Evolutionary conservation across 2,329 filamentous ascomycete species (phyloP), one percentile per base, ranked within the genome.

Genomic region (Dryadomyces quercus-mongolicae): DNA sequence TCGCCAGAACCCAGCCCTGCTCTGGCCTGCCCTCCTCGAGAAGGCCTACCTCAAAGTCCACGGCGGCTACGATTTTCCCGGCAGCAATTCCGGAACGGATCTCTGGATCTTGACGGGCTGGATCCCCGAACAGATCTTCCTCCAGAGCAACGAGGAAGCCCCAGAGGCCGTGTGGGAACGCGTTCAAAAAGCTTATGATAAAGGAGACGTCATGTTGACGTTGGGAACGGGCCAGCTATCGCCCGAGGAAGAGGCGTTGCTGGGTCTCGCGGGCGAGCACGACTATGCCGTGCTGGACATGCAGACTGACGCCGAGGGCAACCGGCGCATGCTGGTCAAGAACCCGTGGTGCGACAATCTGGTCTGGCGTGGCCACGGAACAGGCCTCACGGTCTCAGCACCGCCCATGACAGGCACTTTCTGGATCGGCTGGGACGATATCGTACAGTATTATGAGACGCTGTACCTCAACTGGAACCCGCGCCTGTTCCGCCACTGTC

Each of bases 391-490:
- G 9, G 31, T 40, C n/a, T 46, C 46, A 5, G 13, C 53, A 12
- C 9, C 48, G 20, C 62, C 69, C 20, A 67, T 70, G 31, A 84
- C 85, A 0, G 89, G 90, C n/a, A 88, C 86, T 1, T 94, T 95
- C 64, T 97, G 93, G 92, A 94, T 97, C 70, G 82, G 85, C 22
- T 81, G 93, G 31, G 87, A 95, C 61, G 87, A 90, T 59, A 82
- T 96, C 4, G 79, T 88, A 40, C 90, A 95, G 63, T 84, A 95
- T 64, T 98, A 96, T 59, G 90, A 97, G 66, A 95, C 91, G 18
- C 81, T 98, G 60, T 98, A 97, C 67, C 75, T 98, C 54, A 98
- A 97, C 69, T 98, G 93, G 93, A 96, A 95, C 60, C 91, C 93
- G 0, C 77, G 79, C 0, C 73, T 95, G 0, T 98, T 98, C 68